Evolutionary conservation across 352 stramenopile genomes (phyloP), one percentile per base, ranked within the genome.

Genomic region (Halophytophthora batemanensis): DNA sequence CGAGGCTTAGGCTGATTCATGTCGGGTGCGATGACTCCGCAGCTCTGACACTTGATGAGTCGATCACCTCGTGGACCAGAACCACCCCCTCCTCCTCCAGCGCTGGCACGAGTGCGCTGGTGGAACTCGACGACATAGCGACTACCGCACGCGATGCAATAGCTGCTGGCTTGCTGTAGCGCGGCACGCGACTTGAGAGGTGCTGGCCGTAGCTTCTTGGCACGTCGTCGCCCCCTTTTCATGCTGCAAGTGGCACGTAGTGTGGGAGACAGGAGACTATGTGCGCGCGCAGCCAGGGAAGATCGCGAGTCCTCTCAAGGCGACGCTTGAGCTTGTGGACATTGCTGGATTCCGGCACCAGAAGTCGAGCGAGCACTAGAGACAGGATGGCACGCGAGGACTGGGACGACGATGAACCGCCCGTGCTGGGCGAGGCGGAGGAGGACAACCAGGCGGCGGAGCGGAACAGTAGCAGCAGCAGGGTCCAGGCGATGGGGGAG

Each of bases 141-240:
- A 22, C 64, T 68, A 7, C 74, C 77, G 28, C 77, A 87, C 19
- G 66, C 71, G 25, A 87, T 59, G 38, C 77, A 87, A 22, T 71
- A 76, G 61, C 74, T 74, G 22, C 59, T 60, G 11, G 68, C 46
- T 18, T 39, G 28, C 42, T 59, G 36, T 6, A 63, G 49, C 18
- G 55, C 41, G 3, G 49, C 21, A 3, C 42, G 45, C n/a, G 53
- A 19, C 25, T 60, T 45, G 38, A 62, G 48, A 22, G 62, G 36
- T 28, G n/a, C 28, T 22, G 54, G 47, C 2, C 25, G 50, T 19
- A 61, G 42, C 45, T 61, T 59, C 2, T 10, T 45, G 13, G 40
- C 33, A 3, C 47, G 56, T 36, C 53, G 57, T 36, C 50, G 61
- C 52, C 45, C 31, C 15, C 50, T 49, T 21, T 61, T 50, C 56